Evolutionary conservation across 2,329 filamentous ascomycete genomes (phyloP).

Genomic region (Stromatinia cepivora): DNA sequence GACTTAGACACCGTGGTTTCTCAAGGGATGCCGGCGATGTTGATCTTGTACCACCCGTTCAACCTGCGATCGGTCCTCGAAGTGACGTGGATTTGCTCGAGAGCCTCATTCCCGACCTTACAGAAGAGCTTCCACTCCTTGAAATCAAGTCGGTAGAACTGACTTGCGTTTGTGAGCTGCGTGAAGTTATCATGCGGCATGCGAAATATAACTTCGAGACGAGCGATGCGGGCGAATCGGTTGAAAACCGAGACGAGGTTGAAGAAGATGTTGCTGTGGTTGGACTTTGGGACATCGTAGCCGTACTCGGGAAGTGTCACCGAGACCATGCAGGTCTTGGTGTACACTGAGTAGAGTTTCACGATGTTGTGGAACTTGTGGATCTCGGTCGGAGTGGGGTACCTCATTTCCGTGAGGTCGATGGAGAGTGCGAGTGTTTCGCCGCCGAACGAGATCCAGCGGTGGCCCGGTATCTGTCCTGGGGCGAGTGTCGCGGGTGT

Average conservation of each 20-base stretch:
- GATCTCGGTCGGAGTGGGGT: background rate
- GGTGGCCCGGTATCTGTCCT: background rate
- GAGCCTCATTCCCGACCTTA: background rate
- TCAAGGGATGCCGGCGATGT: background rate
- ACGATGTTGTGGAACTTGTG: background rate
- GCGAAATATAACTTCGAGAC: background rate
- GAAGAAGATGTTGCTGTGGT: background rate
- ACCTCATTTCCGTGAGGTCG: background rate
- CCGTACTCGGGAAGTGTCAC: background rate
- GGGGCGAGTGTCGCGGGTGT: background rate
- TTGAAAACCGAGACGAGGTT: background rate
- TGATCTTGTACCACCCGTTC: background rate
- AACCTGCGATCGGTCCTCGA: background rate
- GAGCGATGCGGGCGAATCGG: background rate
- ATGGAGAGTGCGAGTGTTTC: background rate
- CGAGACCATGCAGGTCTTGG: slow-evolving; percentile 6
- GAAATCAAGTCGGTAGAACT: slow-evolving; percentile 2
- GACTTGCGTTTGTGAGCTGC: background rate
- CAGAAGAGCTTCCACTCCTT: background rate
- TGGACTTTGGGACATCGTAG: background rate
- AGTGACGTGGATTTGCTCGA: background rate
- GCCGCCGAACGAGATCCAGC: background rate
- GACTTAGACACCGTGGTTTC: background rate
- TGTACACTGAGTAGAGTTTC: background rate
- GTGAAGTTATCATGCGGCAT: background rate